Evolutionary conservation across 192 early-diverging fungal genomes (phyloP).

Genomic region (Entrophospora sp.): DNA sequence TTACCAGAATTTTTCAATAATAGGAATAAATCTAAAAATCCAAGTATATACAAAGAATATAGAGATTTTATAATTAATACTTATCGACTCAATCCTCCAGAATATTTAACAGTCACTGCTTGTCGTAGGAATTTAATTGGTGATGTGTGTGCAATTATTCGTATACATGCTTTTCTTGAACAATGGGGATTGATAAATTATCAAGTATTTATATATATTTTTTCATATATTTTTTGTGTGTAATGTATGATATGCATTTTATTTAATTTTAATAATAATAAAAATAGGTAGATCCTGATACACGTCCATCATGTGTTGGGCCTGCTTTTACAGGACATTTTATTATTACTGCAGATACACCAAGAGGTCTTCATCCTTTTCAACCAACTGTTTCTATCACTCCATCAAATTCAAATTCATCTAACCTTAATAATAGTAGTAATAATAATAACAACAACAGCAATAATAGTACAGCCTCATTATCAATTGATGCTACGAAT

Average conservation of each 20-base stretch:
- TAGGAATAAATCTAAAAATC: constrained; percentile 89
- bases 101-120: constrained; percentile 97
- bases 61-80: constrained; percentile 99
- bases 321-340: constrained; percentile 98
- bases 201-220: constrained; percentile 51
- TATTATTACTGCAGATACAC: constrained; percentile 89
- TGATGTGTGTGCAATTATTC: constrained; percentile 97
- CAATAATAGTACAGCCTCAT: constrained; percentile 11
- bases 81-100: constrained; percentile 87
- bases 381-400: constrained; percentile 41
- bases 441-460: too few species aligned
- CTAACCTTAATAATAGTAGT: too few species aligned
- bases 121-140: constrained; percentile 94
- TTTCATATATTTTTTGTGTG: background rate
- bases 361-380: constrained; percentile 78
- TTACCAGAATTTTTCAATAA: constrained; percentile 96
- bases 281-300: constrained; percentile 79
- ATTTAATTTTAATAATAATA: background rate
- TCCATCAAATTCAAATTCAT: constrained; percentile 22
- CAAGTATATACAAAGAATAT: constrained; percentile 86
- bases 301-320: constrained; percentile 80
- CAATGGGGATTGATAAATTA: constrained; percentile 99
- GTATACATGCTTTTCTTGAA: constrained; percentile 97
- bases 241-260: too few species aligned
- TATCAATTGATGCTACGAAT: constrained; percentile 17